Evolutionary conservation across 2,329 filamentous ascomycete species (phyloP).

Genomic region (Colletotrichum brevisporum): DNA sequence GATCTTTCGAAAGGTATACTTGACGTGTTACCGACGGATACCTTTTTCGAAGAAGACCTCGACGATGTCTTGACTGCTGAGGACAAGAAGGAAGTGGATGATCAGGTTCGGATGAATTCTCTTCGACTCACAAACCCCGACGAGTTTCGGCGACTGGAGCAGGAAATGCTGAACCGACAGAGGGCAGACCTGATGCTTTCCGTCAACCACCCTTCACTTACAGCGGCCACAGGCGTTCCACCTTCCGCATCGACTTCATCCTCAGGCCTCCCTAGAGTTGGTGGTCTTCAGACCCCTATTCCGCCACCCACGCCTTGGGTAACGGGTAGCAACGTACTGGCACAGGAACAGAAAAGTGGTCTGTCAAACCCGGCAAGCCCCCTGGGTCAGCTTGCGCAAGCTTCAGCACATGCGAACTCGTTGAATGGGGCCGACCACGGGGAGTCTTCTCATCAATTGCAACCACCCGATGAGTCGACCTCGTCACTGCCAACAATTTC

Average conservation of each 20-base stretch:
- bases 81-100: constrained; percentile 69
- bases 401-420: not conserved
- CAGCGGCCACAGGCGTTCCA: too few species aligned
- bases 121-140: constrained; percentile 52
- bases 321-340: not conserved
- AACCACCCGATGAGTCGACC: not conserved
- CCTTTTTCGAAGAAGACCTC: constrained; percentile 78
- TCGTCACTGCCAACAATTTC: not conserved
- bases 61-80: constrained; percentile 71
- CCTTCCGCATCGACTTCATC: too few species aligned
- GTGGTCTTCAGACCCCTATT: constrained; percentile 5
- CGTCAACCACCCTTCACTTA: not conserved
- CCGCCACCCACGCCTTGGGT: constrained; percentile 1
- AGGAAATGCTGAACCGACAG: constrained; percentile 22
- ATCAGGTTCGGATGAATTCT: constrained; percentile 50
- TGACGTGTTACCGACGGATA: constrained; percentile 77
- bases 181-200: not conserved
- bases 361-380: not conserved
- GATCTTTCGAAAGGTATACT: constrained; percentile 59
- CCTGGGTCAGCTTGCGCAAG: not conserved
- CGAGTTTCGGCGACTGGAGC: constrained; percentile 47
- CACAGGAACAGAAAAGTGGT: not conserved
- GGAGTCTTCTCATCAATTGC: not conserved
- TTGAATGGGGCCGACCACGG: not conserved
- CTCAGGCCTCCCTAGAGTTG: too few species aligned